phyloP scores from a whole-genome alignment of 306 rosid genomes.

The Rubus idaeus region DNA sequence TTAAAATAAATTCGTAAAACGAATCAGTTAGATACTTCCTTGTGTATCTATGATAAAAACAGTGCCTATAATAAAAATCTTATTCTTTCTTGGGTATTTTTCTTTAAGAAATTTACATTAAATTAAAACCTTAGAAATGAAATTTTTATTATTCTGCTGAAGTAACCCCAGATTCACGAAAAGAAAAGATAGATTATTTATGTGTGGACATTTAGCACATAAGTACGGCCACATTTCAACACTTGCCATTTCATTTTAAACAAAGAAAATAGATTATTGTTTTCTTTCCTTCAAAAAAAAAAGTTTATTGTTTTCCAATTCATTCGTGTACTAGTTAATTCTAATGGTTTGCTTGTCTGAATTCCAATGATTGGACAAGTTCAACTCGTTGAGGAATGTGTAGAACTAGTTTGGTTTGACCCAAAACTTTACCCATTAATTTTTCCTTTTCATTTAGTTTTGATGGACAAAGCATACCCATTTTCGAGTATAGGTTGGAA shows the following conservation, averaged over 20 bases:
- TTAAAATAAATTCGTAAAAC: too few species aligned
- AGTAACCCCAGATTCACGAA: too few species aligned
- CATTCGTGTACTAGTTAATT: neutral
- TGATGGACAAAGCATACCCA: neutral
- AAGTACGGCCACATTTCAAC: neutral
- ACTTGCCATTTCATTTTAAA: neutral
- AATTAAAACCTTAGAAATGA: too few species aligned
- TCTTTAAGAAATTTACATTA: too few species aligned
- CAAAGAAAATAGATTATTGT: neutral
- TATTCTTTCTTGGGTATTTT: too few species aligned
- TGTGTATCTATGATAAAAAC: too few species aligned
- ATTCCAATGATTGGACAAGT: neutral
- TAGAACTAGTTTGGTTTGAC: neutral
- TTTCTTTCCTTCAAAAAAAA: too few species aligned
- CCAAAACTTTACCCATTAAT: neutral
- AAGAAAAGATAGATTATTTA: neutral
- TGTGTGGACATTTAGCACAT: neutral
- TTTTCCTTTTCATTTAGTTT: neutral
- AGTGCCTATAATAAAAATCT: too few species aligned
- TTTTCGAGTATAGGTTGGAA: neutral
- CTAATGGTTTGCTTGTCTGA: conserved; percentile 1
- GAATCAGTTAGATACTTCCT: too few species aligned
- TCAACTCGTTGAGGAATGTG: neutral
- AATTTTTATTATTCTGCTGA: too few species aligned
- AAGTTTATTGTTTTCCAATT: neutral